Evolutionary conservation across 1,284 basidiomycete species (phyloP), one percentile per base, ranked within the genome.

Genomic region (Cutaneotrichosporon sp.): DNA sequence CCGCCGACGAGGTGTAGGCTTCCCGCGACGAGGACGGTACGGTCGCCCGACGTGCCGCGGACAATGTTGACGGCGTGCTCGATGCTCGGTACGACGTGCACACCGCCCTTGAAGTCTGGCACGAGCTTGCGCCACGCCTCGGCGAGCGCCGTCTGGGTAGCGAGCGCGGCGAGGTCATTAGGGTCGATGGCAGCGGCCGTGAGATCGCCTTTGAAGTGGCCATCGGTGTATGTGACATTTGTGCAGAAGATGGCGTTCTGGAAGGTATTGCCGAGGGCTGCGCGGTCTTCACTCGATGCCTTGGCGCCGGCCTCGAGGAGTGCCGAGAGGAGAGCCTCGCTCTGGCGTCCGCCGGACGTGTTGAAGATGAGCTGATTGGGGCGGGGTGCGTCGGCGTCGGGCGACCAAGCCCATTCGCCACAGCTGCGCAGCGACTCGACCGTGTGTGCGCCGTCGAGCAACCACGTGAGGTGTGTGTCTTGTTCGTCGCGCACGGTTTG

Each of bases 1-100:
- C 96, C 96, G 20, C 96, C 96, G 7, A 98, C 86, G 14, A 99
- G 81, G 76, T 96, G 93, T 62, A 99, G 73, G 73, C 92, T 97
- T 4, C 96, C 96, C 2, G 89, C 82, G 1, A 96, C 91, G 21
- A 98, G 79, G 14, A 92, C 84, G 18, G 68, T 64, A n/a, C 68
- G 61, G 15, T 75, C 65, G 15, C 64, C 62, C 26, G 59, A 59
- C 3, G 64, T 46, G 8, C 37, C 55, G 12, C 82, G 77, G 9
- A 88, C 80, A 41, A 84, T 67, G 39, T 80, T 77, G 14, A 94
- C 78, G 1, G 92, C 89, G 65, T 97, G 86, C 71, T 98, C 86
- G 55, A 99, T 87, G 12, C 90, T 91, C 0, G 87, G 84, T 10
- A 93, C 76, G 40, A 93, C 86, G 66, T 91, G 84, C 20, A 91